Conservation (phyloP, 1,284 basidiomycete genomes). For the Cystobasidium pallidum region DNA sequence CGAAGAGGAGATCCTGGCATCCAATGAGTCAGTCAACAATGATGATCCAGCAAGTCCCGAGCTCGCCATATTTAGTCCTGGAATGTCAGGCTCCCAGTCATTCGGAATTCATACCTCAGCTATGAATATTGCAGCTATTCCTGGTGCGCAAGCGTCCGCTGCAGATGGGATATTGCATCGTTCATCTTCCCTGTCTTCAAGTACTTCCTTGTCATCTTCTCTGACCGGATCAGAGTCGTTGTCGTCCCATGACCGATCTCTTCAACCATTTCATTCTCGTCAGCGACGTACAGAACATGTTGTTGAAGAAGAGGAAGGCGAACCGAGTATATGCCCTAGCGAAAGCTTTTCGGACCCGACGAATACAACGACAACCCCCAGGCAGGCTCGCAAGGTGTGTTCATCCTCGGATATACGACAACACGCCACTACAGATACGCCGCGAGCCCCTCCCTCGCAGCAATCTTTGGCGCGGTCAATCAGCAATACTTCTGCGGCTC, state of each 20-base stretch:
- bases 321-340: neutral
- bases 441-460: neutral
- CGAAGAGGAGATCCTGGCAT: constrained; percentile 22
- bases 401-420: neutral
- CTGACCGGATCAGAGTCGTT: neutral
- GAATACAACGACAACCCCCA: neutral
- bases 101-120: too few species aligned
- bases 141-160: neutral
- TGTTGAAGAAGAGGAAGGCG: too few species aligned
- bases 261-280: neutral
- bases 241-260: neutral
- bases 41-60: neutral
- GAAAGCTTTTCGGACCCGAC: neutral
- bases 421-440: neutral
- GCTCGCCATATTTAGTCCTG: neutral
- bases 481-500: neutral
- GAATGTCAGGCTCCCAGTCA: neutral
- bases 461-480: too few species aligned
- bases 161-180: neutral
- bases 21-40: neutral
- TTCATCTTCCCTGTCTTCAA: neutral
- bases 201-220: constrained; percentile 8
- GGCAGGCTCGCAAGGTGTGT: neutral
- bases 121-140: neutral
- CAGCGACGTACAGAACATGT: neutral